phyloP scores from a whole-genome alignment of 2,329 filamentous ascomycete species.

The Colletotrichum brevisporum region DNA sequence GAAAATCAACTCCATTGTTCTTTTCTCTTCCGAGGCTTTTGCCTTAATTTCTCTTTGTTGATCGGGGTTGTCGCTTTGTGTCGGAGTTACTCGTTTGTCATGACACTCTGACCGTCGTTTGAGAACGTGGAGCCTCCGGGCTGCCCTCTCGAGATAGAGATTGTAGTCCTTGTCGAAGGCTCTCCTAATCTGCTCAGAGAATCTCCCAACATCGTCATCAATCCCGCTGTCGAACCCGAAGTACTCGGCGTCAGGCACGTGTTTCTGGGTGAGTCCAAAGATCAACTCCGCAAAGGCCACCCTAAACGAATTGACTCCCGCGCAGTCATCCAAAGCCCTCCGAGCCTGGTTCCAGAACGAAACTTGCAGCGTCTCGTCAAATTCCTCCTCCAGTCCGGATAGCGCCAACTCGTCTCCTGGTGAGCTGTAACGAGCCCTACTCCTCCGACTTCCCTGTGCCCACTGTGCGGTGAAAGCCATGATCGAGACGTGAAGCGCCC shows the following conservation, averaged over 20 bases:
- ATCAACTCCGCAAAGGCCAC: slow-evolving; percentile 56
- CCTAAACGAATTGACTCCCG: slow-evolving; percentile 53
- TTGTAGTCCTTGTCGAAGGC: slow-evolving; percentile 48
- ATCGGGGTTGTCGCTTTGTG: neutral
- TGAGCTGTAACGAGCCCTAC: neutral
- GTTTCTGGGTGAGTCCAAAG: slow-evolving; percentile 54
- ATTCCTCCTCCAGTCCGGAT: slow-evolving; percentile 46
- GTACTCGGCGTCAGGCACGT: slow-evolving; percentile 40
- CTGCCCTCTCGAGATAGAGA: slow-evolving; percentile 53
- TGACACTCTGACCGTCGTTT: slow-evolving; percentile 51
- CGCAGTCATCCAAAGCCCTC: slow-evolving; percentile 51
- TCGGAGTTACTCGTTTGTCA: neutral
- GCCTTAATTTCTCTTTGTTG: neutral
- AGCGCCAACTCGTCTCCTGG: slow-evolving; percentile 38
- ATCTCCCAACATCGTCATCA: too few species aligned
- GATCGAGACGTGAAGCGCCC: slow-evolving; percentile 63
- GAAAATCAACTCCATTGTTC: slow-evolving; percentile 67
- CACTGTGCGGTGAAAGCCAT: slow-evolving; percentile 69
- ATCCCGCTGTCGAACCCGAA: neutral
- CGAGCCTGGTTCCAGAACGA: slow-evolving; percentile 56
- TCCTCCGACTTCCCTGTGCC: slow-evolving; percentile 54
- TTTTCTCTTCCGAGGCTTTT: slow-evolving; percentile 45
- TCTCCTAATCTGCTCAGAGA: slow-evolving; percentile 29
- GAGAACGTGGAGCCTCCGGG: slow-evolving; percentile 55
- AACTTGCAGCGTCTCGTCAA: slow-evolving; percentile 54